Conservation (phyloP, 1,284 basidiomycete species). For the Leccinum pachyderme region DNA sequence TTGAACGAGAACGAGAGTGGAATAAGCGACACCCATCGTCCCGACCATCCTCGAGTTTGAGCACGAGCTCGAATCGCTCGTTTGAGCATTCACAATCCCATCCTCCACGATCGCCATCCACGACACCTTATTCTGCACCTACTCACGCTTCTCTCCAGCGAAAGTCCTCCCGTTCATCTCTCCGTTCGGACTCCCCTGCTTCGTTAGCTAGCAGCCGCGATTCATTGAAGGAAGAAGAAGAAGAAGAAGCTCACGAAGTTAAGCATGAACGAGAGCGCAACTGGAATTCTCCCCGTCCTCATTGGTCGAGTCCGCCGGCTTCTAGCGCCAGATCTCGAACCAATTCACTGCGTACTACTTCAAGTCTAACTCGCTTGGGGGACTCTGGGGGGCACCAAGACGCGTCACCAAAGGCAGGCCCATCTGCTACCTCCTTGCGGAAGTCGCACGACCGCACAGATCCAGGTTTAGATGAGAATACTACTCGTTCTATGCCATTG, state of each 20-base stretch:
- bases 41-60: constrained; percentile 33
- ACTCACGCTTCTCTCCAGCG: constrained; percentile 34
- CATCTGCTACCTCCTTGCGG: constrained; percentile 4
- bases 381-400: constrained; percentile 13
- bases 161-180: constrained; percentile 32
- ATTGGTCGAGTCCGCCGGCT: constrained; percentile 39
- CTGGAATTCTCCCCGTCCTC: constrained; percentile 58
- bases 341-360: constrained; percentile 17
- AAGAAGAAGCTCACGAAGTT: constrained; percentile 38
- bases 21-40: constrained; percentile 45
- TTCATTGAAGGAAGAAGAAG: constrained; percentile 33
- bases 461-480: constrained; percentile 2
- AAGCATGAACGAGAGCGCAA: constrained; percentile 49
- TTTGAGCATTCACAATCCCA: constrained; percentile 35
- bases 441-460: constrained; percentile 4
- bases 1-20: constrained; percentile 54
- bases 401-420: constrained; percentile 1
- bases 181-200: constrained; percentile 42
- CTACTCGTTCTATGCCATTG: not conserved
- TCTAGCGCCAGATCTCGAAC: constrained; percentile 7
- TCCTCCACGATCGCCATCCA: constrained; percentile 36
- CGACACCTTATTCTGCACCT: constrained; percentile 32
- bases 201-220: constrained; percentile 38
- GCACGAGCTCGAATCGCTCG: constrained; percentile 32
- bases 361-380: constrained; percentile 18